A percentile compares a stretch with the other conserved stretches of the same genome.
phyloP scores from a whole-genome alignment of 495 filamentous ascomycete species.

The Penicillium silybi region DNA sequence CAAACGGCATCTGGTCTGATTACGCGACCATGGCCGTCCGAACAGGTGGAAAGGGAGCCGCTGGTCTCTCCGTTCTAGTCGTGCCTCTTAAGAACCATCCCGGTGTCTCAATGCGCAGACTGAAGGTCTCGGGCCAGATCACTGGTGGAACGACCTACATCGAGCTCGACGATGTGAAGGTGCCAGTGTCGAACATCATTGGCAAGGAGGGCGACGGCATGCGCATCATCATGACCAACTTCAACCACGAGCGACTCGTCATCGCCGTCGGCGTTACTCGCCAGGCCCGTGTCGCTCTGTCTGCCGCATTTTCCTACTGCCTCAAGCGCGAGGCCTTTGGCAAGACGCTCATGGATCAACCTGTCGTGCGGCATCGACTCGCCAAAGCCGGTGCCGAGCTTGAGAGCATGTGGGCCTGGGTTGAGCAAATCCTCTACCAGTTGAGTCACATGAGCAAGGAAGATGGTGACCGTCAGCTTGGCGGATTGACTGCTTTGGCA shows the following conservation, averaged over 20 bases:
- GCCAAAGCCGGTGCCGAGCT: slow-evolving; percentile 66
- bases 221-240: slow-evolving; percentile 77
- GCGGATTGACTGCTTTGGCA: slow-evolving; percentile 63
- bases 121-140: slow-evolving; percentile 57
- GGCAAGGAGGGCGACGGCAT: slow-evolving; percentile 69
- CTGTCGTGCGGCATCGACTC: slow-evolving; percentile 67
- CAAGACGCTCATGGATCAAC: slow-evolving; percentile 67
- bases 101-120: slow-evolving; percentile 62
- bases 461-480: slow-evolving; percentile 60
- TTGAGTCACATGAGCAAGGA: slow-evolving; percentile 59
- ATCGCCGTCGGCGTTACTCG: slow-evolving; percentile 62
- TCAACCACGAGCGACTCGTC: slow-evolving; percentile 73
- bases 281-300: slow-evolving; percentile 59
- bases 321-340: slow-evolving; percentile 73
- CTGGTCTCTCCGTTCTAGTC: slow-evolving; percentile 61
- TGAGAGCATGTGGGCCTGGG: slow-evolving; percentile 68
- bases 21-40: slow-evolving; percentile 71
- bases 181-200: slow-evolving; percentile 65
- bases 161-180: slow-evolving; percentile 67
- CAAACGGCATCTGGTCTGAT: slow-evolving; percentile 73
- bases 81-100: slow-evolving; percentile 60
- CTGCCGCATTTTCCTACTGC: slow-evolving; percentile 62
- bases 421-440: slow-evolving; percentile 71
- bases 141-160: slow-evolving; percentile 71
- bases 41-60: slow-evolving; percentile 62